phyloP scores from a whole-genome alignment of 1,139 yeast species.

The Protomyces macrosporus region DNA sequence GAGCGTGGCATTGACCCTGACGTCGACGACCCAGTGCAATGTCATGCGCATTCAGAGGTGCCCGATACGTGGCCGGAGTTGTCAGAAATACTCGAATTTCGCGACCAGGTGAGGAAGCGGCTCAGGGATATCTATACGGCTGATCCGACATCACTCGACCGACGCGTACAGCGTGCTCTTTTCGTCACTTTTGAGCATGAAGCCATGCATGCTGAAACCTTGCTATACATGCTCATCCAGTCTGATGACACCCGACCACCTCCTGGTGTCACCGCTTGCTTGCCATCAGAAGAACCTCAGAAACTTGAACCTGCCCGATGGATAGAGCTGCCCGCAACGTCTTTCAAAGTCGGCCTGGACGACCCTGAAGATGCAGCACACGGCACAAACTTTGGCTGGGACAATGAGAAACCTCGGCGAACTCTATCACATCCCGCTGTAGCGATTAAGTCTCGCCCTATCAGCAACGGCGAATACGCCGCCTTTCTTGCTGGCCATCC shows the following conservation, averaged over 20 bases:
- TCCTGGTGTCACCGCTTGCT: slow-evolving; percentile 18
- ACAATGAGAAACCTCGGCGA: slow-evolving; percentile 32
- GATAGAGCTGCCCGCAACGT: slow-evolving; percentile 5
- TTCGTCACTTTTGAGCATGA: slow-evolving; percentile 33
- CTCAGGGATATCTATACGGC: slow-evolving; percentile 13
- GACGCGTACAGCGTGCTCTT: slow-evolving; percentile 26
- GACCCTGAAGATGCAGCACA: slow-evolving; percentile 26
- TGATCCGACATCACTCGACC: background rate
- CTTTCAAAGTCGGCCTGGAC: slow-evolving; percentile 28
- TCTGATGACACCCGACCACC: slow-evolving; percentile 30
- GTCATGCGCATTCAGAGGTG: slow-evolving; percentile 32
- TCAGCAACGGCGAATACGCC: slow-evolving; percentile 32
- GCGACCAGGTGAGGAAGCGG: slow-evolving; percentile 28
- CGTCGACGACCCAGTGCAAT: slow-evolving; percentile 32
- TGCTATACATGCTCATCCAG: slow-evolving; percentile 33
- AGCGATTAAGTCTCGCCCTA: slow-evolving; percentile 28
- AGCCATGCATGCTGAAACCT: slow-evolving; percentile 33
- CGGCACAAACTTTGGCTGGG: slow-evolving; percentile 31
- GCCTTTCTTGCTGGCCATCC: slow-evolving; percentile 23
- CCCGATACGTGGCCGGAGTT: slow-evolving; percentile 32
- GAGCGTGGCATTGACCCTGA: slow-evolving; percentile 34
- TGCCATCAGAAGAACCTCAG: background rate
- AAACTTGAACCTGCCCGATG: slow-evolving; percentile 10
- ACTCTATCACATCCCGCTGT: background rate
- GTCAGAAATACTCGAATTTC: slow-evolving; percentile 25